Conservation (phyloP, 805 yeast genomes). For the Lipomyces yamadae region DNA sequence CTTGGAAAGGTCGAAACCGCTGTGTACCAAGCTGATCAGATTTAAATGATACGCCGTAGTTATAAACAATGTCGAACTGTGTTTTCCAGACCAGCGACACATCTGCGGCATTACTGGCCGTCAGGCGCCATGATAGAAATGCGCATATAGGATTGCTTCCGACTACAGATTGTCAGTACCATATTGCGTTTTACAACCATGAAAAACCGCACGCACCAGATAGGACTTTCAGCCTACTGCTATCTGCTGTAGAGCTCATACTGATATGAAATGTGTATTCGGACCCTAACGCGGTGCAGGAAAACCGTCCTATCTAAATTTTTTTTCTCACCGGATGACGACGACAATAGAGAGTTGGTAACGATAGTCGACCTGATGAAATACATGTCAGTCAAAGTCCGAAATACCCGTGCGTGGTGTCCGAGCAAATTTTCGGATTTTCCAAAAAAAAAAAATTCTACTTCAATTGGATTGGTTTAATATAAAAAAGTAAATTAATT, state of each 20-base stretch:
- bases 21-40: constrained; percentile 28
- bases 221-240: constrained; percentile 19
- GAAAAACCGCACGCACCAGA: constrained; percentile 17
- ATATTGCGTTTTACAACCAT: neutral
- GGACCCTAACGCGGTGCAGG: neutral
- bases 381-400: neutral
- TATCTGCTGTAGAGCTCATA: constrained; percentile 17
- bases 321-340: neutral
- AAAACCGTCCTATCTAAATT: too few species aligned
- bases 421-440: neutral
- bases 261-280: neutral
- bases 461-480: neutral
- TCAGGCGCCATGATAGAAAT: constrained; percentile 37
- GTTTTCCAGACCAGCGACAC: constrained; percentile 37
- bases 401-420: neutral
- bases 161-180: constrained; percentile 23
- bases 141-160: constrained; percentile 39
- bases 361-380: neutral
- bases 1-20: constrained; percentile 27
- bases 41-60: constrained; percentile 36
- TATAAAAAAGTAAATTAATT: neutral
- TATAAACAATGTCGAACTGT: constrained; percentile 33
- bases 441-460: neutral
- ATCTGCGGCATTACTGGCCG: constrained; percentile 36
- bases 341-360: neutral